Evolutionary conservation across 228 moss, liverwort and hornwort genomes (phyloP).

Genomic region (Sphagnum magellanicum): DNA sequence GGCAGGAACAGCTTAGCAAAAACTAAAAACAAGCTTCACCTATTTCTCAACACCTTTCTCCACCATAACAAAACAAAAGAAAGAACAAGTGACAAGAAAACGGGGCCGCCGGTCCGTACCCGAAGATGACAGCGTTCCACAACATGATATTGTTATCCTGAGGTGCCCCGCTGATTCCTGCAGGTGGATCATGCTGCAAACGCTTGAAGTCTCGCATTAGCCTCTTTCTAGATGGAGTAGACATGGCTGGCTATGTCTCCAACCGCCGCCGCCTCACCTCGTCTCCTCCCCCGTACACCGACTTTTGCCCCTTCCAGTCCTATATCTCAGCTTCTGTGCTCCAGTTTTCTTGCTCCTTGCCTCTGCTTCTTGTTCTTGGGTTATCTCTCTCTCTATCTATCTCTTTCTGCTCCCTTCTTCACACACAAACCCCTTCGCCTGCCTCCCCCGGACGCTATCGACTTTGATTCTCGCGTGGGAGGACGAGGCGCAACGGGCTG

Average conservation of each 20-base stretch:
- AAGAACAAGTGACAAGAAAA: not conserved
- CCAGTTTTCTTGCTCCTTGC: not conserved
- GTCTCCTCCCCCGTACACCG: too few species aligned
- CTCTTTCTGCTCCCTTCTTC: too few species aligned
- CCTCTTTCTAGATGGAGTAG: constrained; percentile 91
- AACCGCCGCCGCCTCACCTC: not conserved
- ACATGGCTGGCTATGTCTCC: constrained; percentile 41
- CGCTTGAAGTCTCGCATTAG: constrained; percentile 99
- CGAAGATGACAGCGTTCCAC: constrained; percentile 99
- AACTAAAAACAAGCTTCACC: too few species aligned
- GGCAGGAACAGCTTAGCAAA: too few species aligned
- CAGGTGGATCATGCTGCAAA: constrained; percentile 96
- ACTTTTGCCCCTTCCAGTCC: not conserved
- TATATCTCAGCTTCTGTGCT: not conserved
- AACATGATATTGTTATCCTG: constrained; percentile 99
- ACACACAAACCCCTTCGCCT: too few species aligned
- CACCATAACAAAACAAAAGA: not conserved
- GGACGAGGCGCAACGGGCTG: too few species aligned
- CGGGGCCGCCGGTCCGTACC: constrained; percentile 28
- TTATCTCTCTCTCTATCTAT: too few species aligned
- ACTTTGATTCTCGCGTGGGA: too few species aligned
- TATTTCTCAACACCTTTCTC: not conserved
- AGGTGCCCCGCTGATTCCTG: constrained; percentile 96
- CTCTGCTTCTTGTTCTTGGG: not conserved
- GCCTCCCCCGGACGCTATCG: too few species aligned